phyloP scores from a whole-genome alignment of 2,329 filamentous ascomycete species.

The Proliferodiscus dingleyae region DNA sequence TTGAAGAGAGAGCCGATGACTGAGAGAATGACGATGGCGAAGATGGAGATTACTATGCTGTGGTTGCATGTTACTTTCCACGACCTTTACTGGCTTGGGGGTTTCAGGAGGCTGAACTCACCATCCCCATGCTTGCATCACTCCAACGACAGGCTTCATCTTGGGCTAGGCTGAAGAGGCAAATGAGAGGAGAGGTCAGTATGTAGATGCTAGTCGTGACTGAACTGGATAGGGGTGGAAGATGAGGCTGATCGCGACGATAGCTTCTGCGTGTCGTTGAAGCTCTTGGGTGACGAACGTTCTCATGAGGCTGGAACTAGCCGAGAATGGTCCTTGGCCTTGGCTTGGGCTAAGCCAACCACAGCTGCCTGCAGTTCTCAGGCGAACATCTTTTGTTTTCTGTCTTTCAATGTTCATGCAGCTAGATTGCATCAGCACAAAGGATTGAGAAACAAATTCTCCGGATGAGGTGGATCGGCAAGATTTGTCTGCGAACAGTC shows the following conservation, averaged over 20 bases:
- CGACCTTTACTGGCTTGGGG: background rate
- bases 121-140: slow-evolving; percentile 94
- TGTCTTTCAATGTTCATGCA: background rate
- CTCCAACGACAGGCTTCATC: slow-evolving; percentile 94
- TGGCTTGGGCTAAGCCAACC: too few species aligned
- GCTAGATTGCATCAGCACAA: too few species aligned
- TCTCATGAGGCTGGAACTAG: background rate
- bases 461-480: too few species aligned
- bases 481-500: too few species aligned
- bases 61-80: slow-evolving; percentile 10
- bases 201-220: slow-evolving; percentile 1
- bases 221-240: background rate
- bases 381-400: background rate
- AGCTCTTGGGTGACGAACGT: background rate
- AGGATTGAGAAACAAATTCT: too few species aligned
- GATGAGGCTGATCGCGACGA: slow-evolving; percentile 5
- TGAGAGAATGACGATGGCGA: slow-evolving; percentile 62
- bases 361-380: too few species aligned
- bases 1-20: slow-evolving; percentile 68
- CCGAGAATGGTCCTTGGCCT: too few species aligned
- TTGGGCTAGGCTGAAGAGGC: slow-evolving; percentile 11
- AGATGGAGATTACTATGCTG: slow-evolving; percentile 68
- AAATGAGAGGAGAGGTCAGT: background rate
- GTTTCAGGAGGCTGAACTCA: slow-evolving; percentile 41
- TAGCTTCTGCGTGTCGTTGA: background rate